Evolutionary conservation across 2,329 filamentous ascomycete species (phyloP), one percentile per base, ranked within the genome.

Genomic region (Fusarium buharicum): DNA sequence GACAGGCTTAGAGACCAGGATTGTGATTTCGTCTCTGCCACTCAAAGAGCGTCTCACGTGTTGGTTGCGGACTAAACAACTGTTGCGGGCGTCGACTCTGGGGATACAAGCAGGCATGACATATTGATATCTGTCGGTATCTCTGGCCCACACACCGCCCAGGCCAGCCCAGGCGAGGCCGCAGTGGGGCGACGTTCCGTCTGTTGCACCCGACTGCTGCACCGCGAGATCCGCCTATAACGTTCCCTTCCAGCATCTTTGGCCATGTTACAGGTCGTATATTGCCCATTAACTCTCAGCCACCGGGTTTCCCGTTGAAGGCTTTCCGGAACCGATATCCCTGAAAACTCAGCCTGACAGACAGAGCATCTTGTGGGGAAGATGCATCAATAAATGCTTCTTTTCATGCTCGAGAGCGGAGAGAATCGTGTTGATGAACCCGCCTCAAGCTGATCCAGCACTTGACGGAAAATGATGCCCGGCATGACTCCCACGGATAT

Each of bases 51-150:
- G 34, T 55, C 46, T 55, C 54, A 58, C 39, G 30, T 59, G 62
- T 54, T 62, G 43, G 52, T 53, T 64, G 67, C 59, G 59, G 64
- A 62, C 50, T 55, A 50, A 53, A 46, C 38, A 37, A 36, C 51
- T 50, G 50, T 22, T 67, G 67, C 67, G 67, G 67, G 65, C 65
- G 65, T 66, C 68, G 44, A 36, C 50, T 57, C 50, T 50, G 50
- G 63, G 53, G 50, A 50, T 53, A 50, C 27, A 53, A 51, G 48
- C 60, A 39, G 51, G 58, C 67, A 66, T 70, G 67, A 70, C 67
- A 70, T 69, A 70, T 70, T 70, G 54, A 70, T 70, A 70, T 70
- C 57, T 70, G 67, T 70, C 67, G 58, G 53, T 70, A 70, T 70
- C 67, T 68, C 40, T 53, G 65, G 51, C 58, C 67, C 67, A 70